Base-by-base conservation (phyloP, 139 green algal species). In the Gonium pectorale region DNA sequence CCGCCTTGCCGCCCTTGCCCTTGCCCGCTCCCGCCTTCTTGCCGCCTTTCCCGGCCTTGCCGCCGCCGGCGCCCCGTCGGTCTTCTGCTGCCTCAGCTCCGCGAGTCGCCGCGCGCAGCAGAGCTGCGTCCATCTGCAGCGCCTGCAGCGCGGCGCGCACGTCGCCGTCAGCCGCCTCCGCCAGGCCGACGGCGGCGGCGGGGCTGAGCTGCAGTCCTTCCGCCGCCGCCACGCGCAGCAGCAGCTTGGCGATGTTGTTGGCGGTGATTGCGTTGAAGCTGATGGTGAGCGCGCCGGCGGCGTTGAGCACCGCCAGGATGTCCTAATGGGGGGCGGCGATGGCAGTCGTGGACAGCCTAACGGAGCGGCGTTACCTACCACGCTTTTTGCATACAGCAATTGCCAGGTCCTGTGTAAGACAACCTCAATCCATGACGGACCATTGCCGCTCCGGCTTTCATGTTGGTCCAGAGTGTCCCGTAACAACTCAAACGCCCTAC, bases 241-340 rank as follows among this genome's bases (percentile, higher is more conserved):
- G 52, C 71, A 85, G 79, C 67, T 88, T 90, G 7, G 88, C 90
- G 67, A 97, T 82, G 69, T 70, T 86, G 67, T 72, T 72, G n/a
- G 52, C 54, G 63, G 90, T 92, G 67, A 92, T 35, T 37, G 94
- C 83, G 72, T 97, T 97, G 88, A 97, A 95, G 59, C 56, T 56
- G 21, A 97, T 92, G 46, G 79, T 83, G 22, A 35, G 41, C 1
- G 91, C 93, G 2, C 87, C 87, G 0, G 64, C 73, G 5, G 73
- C 43, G 19, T 95, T 83, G 27, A 96, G 83, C 27, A 81, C 89
- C 0, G 74, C 87, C 37, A 91, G 13, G 9, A 97, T 46, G 29
- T 95, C 92, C 92, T 96, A 88, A 35, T 60, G 43, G 35, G 59
- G n/a, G 9, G 26, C 26, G n/a, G n/a, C n/a, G n/a, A n/a, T n/a